Evolutionary conservation across 306 rosid genomes (phyloP).

Genomic region (Cicer bijugum): DNA sequence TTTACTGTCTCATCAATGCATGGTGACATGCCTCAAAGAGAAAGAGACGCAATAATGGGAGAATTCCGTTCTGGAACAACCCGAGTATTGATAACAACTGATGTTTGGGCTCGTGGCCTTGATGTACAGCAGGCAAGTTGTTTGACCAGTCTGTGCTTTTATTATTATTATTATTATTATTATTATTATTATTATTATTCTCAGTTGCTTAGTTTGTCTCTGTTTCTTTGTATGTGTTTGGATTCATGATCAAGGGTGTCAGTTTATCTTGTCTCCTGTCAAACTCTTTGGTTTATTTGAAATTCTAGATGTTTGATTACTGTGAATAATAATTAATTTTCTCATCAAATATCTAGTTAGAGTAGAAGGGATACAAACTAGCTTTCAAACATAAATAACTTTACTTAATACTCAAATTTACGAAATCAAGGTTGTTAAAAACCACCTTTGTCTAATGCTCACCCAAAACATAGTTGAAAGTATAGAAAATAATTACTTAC

Average conservation of each 20-base stretch:
- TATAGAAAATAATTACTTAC: neutral
- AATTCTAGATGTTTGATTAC: neutral
- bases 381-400: neutral
- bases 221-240: neutral
- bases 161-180: no score
- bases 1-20: constrained; percentile 97
- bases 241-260: neutral
- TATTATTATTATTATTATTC: no score
- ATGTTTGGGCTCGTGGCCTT: constrained; percentile 99
- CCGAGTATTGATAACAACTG: constrained; percentile 94
- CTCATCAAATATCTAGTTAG: neutral
- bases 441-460: neutral
- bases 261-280: neutral
- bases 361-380: neutral
- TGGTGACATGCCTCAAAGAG: constrained; percentile 99
- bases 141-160: neutral
- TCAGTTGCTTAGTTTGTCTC: constrained; percentile 1
- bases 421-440: neutral
- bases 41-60: constrained; percentile 94
- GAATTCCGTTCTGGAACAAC: constrained; percentile 91
- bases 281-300: neutral
- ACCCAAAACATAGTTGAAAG: constrained; percentile 10
- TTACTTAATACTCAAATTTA: neutral
- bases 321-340: neutral
- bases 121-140: constrained; percentile 97